Evolutionary conservation across 75 land plant species (phyloP).

Genomic region (Cryptomeria japonica): DNA sequence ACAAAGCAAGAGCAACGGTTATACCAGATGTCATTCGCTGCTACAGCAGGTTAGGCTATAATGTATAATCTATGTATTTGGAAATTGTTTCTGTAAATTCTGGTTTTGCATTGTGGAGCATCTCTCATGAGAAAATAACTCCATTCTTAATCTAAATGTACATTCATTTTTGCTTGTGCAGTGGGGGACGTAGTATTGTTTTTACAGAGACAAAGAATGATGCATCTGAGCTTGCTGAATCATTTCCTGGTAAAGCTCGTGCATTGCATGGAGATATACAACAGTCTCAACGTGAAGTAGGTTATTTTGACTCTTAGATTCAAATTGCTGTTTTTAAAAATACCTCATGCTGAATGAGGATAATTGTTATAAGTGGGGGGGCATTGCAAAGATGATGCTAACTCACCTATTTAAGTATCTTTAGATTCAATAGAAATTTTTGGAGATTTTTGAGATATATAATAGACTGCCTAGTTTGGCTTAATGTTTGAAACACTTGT

Average conservation of each 20-base stretch:
- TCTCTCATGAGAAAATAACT: not conserved
- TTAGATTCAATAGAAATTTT: not conserved
- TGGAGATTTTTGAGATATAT: not conserved
- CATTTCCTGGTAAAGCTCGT: conserved; percentile 58
- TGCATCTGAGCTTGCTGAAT: conserved; percentile 78
- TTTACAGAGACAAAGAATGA: conserved; percentile 97
- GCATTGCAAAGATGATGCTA: not conserved
- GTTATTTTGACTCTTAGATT: not conserved
- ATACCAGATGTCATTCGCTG: conserved; percentile 89
- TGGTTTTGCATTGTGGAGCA: not conserved
- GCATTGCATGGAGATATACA: conserved; percentile 96
- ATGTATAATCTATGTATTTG: not conserved
- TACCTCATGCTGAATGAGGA: not conserved
- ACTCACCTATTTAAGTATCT: not conserved
- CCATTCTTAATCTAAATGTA: not conserved
- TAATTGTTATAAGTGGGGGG: not conserved
- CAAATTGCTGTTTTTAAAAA: not conserved
- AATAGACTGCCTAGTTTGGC: too few relatives aligned
- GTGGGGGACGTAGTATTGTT: conserved; percentile 87
- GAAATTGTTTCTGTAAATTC: not conserved
- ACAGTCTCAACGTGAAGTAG: conserved; percentile 86
- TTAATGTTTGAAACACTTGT: not conserved
- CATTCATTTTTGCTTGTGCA: conserved; percentile 17
- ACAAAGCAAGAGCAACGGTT: conserved; percentile 64
- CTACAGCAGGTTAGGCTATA: conserved; percentile 66